A percentile compares a stretch with the other conserved stretches of the same genome.
Conservation (phyloP, 1,284 basidiomycete species). For the Phlebopus sp. region DNA sequence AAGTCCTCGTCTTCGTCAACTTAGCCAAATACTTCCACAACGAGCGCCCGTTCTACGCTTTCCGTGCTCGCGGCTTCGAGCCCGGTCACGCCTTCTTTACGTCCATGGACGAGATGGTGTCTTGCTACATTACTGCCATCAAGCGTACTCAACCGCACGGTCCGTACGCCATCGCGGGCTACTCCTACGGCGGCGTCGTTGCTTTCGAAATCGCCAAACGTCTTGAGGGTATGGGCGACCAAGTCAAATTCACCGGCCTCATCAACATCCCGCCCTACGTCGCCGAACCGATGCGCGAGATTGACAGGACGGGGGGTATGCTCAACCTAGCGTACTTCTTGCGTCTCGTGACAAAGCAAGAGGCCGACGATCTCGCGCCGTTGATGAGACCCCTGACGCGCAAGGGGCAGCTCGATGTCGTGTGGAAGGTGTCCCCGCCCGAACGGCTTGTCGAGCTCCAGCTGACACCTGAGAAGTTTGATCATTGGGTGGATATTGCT, state of each 20-base stretch:
- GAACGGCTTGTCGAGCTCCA: conserved; percentile 32
- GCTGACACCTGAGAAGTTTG: conserved; percentile 25
- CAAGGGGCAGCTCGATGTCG: conserved; percentile 24
- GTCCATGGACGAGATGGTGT: conserved; percentile 37
- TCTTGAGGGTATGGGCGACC: conserved; percentile 30
- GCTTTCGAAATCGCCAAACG: conserved; percentile 40
- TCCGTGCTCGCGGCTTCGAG: conserved; percentile 40
- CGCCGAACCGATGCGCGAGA: conserved; percentile 41
- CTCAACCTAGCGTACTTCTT: conserved; percentile 36
- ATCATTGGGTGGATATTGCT: conserved; percentile 33
- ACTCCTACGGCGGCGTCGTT: conserved; percentile 42
- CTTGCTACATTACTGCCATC: conserved; percentile 34
- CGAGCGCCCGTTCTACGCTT: conserved; percentile 37
- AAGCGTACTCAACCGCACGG: conserved; percentile 34
- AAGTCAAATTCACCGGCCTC: conserved; percentile 36
- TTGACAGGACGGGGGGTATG: conserved; percentile 40
- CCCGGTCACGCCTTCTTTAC: conserved; percentile 30
- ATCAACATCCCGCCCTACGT: conserved; percentile 40
- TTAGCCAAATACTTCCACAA: conserved; percentile 32
- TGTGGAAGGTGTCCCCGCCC: conserved; percentile 30
- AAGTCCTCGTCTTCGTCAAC: conserved; percentile 39
- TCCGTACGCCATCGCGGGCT: conserved; percentile 41
- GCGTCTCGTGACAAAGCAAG: conserved; percentile 28
- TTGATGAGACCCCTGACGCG: conserved; percentile 19
- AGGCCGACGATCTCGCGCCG: conserved; percentile 20